phyloP scores from a whole-genome alignment of 305 asterid genomes.

The Fraxinus angustifolia region DNA sequence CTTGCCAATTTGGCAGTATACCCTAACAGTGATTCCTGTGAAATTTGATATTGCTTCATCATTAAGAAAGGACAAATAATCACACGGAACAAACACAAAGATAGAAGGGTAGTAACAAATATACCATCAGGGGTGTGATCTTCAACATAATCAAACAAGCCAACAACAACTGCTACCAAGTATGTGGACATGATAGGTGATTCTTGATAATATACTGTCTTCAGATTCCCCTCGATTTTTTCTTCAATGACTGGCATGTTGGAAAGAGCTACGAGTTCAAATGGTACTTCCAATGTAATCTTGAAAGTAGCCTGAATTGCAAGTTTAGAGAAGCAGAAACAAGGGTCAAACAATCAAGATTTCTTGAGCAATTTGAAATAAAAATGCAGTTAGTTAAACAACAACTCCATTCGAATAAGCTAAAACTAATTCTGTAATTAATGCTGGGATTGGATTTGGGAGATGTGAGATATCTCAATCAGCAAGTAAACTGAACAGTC shows the following conservation, averaged over 20 bases:
- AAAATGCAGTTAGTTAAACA: not conserved
- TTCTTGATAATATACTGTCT: conserved; percentile 80
- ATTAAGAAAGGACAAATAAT: conserved; percentile 4
- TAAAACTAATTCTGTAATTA: not conserved
- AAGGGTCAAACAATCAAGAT: conserved; percentile 11
- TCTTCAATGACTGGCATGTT: conserved; percentile 86
- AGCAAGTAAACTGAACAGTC: not conserved
- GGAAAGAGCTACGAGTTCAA: conserved; percentile 85
- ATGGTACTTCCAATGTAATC: conserved; percentile 92
- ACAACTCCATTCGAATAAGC: not conserved
- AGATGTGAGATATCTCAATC: not conserved
- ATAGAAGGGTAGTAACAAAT: not conserved
- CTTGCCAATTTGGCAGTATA: conserved; percentile 89
- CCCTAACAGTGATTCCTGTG: conserved; percentile 79
- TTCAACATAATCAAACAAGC: conserved; percentile 91
- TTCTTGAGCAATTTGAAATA: conserved; percentile 5
- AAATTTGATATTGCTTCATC: conserved; percentile 14
- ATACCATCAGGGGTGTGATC: conserved; percentile 92
- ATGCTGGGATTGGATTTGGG: not conserved
- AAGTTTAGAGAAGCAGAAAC: conserved; percentile 18
- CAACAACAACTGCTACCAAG: conserved; percentile 96
- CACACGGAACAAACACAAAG: conserved; percentile 17
- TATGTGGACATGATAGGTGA: conserved; percentile 98
- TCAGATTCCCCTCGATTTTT: conserved; percentile 56
- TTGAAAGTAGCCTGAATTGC: conserved; percentile 81